Base-by-base conservation (phyloP, 1,284 basidiomycete genomes). In the Wallemia mellicola region DNA sequence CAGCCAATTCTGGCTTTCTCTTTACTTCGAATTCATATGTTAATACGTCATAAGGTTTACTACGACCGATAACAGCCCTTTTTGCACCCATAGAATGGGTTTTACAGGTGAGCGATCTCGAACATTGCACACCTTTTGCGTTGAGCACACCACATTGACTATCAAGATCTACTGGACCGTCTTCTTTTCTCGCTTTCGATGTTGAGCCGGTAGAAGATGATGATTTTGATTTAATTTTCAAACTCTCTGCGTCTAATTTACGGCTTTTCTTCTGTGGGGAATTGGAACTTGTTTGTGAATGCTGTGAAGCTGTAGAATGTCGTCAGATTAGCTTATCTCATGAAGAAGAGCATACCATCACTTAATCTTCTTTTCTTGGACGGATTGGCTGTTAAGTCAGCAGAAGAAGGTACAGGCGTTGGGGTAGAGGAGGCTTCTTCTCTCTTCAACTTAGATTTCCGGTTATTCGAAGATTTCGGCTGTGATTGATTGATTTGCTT, bases 1-100 rank as follows among this genome's bases (percentile, higher is more conserved):
- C 38, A 48, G 38, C 38, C n/a, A 48, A 22, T 22, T 48, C 38
- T 3, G 38, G 38, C 19, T 48, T 48, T 17, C 38, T 11, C n/a
- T 48, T 48, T 11, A 48, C 14, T 48, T 48, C 38, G 19, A 48
- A 48, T n/a, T 48, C 38, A 48, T 48, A 48, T n/a, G 38, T 48
- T 17, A 98, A 77, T 60, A 82, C 81, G 66, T 96, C 91, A 69
- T 89, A 98, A 1, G 74, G 71, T 58, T 82, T 78, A 0, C 85
- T 85, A 9, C 94, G 83, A 27, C 88, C 88, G 64, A 79, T 76
- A 0, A 98, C 89, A 5, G 85, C 78, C 24, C 94, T 83, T 70
- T 98, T 98, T 26, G 88, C 86, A 28, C 88, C 88, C 83, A 98
- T 94, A 1, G 86, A 84, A 68, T 98, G 92, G 2, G 92, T 89